A percentile compares a stretch with the other conserved stretches of the same genome.
Evolutionary conservation across 1,284 basidiomycete genomes (phyloP).

Genomic region (Boletellus deceptivus): DNA sequence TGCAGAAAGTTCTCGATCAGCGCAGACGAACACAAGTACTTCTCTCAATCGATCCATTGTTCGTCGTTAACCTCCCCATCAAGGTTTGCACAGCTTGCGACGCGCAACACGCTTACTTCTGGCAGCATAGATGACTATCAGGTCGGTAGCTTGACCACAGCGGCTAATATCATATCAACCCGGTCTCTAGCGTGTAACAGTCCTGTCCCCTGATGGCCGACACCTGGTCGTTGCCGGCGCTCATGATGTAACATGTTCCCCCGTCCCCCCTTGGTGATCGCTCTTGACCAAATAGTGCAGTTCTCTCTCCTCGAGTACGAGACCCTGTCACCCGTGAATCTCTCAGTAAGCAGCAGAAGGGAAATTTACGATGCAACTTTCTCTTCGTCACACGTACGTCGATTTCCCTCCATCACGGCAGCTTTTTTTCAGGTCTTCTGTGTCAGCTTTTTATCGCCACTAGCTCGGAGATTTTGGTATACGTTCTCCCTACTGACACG

Average conservation of each 20-base stretch:
- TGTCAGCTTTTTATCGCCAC: constrained; percentile 63
- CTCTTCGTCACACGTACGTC: constrained; percentile 49
- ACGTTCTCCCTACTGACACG: constrained; percentile 40
- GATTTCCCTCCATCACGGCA: not conserved
- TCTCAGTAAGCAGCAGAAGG: constrained; percentile 52
- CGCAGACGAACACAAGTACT: constrained; percentile 41
- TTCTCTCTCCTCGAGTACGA: constrained; percentile 70
- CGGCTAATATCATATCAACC: constrained; percentile 4
- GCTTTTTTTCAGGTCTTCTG: constrained; percentile 4
- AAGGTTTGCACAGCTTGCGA: constrained; percentile 55
- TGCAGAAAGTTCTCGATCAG: constrained; percentile 69
- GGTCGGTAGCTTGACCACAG: constrained; percentile 41
- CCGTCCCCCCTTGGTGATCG: not conserved
- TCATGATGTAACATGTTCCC: constrained; percentile 47
- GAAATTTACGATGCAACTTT: constrained; percentile 77
- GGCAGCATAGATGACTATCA: constrained; percentile 77
- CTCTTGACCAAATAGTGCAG: constrained; percentile 39
- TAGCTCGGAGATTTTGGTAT: constrained; percentile 61
- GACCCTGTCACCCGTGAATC: constrained; percentile 49
- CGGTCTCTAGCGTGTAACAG: constrained; percentile 68
- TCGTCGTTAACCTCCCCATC: constrained; percentile 11
- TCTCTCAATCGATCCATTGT: not conserved
- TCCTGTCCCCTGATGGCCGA: constrained; percentile 62
- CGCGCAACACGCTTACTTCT: constrained; percentile 61
- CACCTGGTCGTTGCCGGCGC: constrained; percentile 63